A percentile compares a stretch with the other conserved stretches of the same genome.
phyloP scores from a whole-genome alignment of 202 grass and related monocot species.

The Panicum hallii region DNA sequence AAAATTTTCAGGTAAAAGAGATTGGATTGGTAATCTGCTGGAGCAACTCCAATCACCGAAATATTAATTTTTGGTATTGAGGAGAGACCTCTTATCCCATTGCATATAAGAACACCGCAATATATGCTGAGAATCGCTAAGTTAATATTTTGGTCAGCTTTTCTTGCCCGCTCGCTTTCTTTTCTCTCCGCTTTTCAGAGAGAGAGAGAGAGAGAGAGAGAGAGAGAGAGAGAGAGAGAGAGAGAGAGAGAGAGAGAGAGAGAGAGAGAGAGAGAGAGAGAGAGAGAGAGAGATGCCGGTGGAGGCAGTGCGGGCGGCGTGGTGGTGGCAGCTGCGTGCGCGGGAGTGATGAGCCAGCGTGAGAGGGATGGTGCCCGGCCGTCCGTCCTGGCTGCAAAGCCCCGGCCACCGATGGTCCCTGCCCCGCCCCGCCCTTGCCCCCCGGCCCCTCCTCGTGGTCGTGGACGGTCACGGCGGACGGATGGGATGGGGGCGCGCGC shows the following conservation, averaged over 20 bases:
- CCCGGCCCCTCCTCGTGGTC: background rate
- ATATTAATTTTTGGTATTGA: too few species aligned
- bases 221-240: too few species aligned
- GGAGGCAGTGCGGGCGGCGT: background rate
- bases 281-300: background rate
- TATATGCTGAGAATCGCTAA: too few species aligned
- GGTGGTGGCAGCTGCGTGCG: conserved; percentile 30
- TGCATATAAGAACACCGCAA: too few species aligned
- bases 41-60: too few species aligned
- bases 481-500: background rate
- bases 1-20: too few species aligned
- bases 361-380: background rate
- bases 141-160: too few species aligned
- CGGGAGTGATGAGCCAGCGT: conserved; percentile 36
- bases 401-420: background rate
- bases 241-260: too few species aligned
- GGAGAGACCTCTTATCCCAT: too few species aligned
- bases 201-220: too few species aligned
- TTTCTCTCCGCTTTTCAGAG: conserved; percentile 28
- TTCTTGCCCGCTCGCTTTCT: background rate
- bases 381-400: conserved; percentile 52
- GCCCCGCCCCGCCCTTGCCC: background rate
- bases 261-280: background rate
- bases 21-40: too few species aligned
- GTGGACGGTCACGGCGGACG: conserved; percentile 26